Percentiles rank a stretch among this genome's conserved stretches.
These are phyloP conservation scores for Fraxinus pennsylvanica DNA, from an alignment of 257 asterid genomes.

Conservation along the genomic window DNA sequence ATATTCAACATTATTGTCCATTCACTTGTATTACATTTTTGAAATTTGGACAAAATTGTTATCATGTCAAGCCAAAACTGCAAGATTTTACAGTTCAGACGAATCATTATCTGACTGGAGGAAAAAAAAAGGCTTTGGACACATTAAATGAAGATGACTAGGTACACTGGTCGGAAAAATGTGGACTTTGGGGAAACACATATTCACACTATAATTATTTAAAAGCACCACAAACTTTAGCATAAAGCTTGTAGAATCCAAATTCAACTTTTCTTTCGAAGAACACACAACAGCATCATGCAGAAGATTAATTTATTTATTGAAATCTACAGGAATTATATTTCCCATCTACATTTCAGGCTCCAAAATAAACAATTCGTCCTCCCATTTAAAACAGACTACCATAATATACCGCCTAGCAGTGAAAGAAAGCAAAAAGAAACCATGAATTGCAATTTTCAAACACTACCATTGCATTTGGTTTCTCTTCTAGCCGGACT, in stretches of 20 bases:
- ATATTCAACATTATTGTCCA: background rate
- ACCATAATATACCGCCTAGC: slow-evolving; percentile 4
- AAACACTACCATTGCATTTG: background rate
- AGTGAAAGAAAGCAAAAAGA: background rate
- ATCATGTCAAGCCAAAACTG: background rate
- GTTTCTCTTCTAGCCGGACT: too few species aligned
- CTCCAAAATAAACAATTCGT: background rate
- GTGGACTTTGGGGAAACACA: background rate
- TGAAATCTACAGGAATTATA: background rate
- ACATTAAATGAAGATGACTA: background rate
- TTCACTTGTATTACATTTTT: background rate
- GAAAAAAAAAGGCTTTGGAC: background rate
- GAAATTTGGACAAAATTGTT: background rate
- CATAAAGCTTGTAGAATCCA: background rate
- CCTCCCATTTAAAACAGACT: background rate
- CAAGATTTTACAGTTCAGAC: background rate
- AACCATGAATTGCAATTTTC: background rate
- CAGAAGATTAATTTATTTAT: background rate
- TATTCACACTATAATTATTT: too few species aligned
- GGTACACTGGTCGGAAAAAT: background rate
- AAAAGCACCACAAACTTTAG: background rate
- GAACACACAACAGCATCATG: background rate
- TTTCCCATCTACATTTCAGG: background rate
- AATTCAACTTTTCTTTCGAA: background rate
- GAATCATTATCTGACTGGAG: background rate